Percentiles rank a stretch among this genome's conserved stretches.
These are phyloP conservation scores for Cutaneotrichosporon cyanovorans DNA, from an alignment of 1,284 basidiomycete species.

Conservation along the genomic window DNA sequence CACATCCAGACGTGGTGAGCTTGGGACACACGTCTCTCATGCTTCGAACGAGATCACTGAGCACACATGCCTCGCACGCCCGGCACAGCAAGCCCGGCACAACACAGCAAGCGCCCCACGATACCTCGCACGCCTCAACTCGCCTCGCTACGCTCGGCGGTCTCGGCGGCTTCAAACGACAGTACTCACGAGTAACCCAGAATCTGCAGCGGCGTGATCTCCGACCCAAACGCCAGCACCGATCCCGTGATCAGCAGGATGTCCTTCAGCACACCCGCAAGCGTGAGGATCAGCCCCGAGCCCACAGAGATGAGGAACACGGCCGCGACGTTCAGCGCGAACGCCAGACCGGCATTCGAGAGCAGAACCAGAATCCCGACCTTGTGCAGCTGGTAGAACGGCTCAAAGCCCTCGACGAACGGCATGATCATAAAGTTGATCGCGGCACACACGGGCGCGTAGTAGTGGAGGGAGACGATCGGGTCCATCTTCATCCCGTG, in stretches of 20 bases:
- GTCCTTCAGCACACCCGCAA: constrained; percentile 84
- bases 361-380: constrained; percentile 72
- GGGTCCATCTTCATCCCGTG: constrained; percentile 98
- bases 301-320: constrained; percentile 89
- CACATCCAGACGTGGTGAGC: too few species aligned
- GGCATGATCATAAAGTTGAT: constrained; percentile 80
- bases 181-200: constrained; percentile 57
- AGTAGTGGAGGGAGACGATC: constrained; percentile 90
- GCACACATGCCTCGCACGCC: too few species aligned
- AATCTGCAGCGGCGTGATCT: constrained; percentile 75
- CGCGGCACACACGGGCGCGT: constrained; percentile 86
- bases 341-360: constrained; percentile 74
- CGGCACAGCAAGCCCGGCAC: too few species aligned
- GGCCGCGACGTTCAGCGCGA: constrained; percentile 84
- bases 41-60: too few species aligned
- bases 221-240: constrained; percentile 71
- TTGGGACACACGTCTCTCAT: too few species aligned
- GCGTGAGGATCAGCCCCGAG: constrained; percentile 79
- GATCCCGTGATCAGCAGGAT: constrained; percentile 76
- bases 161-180: too few species aligned
- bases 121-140: too few species aligned
- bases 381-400: constrained; percentile 66
- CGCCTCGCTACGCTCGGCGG: too few species aligned
- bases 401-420: constrained; percentile 81
- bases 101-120: neutral